Percentiles rank a stretch among this genome's conserved stretches.
These are phyloP conservation scores for Chloropicon primus DNA, from an alignment of 139 green algal genomes.

Conservation along the genomic window DNA sequence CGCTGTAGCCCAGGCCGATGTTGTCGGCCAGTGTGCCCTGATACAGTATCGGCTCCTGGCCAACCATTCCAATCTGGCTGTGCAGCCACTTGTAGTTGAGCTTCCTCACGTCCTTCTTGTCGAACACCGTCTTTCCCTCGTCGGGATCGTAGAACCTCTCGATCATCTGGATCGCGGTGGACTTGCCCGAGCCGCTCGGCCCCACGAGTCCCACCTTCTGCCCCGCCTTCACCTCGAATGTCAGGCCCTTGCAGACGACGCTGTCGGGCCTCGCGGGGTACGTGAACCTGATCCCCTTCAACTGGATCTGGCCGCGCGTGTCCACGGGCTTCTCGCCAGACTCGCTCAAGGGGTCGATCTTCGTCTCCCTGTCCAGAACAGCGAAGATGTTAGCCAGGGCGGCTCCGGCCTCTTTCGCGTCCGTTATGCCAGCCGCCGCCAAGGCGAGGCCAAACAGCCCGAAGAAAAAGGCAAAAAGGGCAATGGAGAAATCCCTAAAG, in stretches of 20 bases:
- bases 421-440: neutral
- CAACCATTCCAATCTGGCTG: slow-evolving; percentile 38
- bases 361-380: neutral
- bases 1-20: neutral
- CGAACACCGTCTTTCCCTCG: slow-evolving; percentile 16
- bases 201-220: slow-evolving; percentile 27
- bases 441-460: neutral
- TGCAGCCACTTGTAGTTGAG: neutral
- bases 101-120: neutral
- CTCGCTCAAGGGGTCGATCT: neutral
- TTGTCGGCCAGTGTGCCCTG: neutral
- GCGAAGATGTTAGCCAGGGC: neutral
- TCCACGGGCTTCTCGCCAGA: neutral
- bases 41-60: slow-evolving; percentile 75
- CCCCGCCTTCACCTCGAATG: neutral
- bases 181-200: slow-evolving; percentile 27
- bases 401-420: neutral
- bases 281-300: slow-evolving; percentile 54
- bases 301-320: slow-evolving; percentile 26
- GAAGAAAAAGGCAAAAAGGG: neutral
- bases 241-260: neutral
- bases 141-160: slow-evolving; percentile 37
- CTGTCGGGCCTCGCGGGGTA: slow-evolving; percentile 57
- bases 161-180: slow-evolving; percentile 33
- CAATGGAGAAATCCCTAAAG: neutral